Base-by-base conservation (phyloP, 2,329 filamentous ascomycete genomes). In the Ascochyta rabiei region DNA sequence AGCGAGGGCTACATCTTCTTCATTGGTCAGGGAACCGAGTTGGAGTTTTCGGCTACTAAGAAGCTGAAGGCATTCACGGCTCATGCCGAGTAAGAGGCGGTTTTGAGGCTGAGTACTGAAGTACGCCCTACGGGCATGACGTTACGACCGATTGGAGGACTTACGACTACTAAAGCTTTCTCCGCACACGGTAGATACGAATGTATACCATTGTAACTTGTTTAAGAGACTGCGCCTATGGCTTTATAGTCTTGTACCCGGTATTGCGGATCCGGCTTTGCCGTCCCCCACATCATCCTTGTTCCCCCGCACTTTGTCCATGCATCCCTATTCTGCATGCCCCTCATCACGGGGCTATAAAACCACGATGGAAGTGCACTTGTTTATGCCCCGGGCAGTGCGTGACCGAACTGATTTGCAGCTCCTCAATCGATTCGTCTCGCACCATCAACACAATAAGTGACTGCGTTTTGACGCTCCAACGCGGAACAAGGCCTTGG, bases 1-100 rank as follows among this genome's bases (percentile, higher is more conserved):
- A 81, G 80, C 23, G 84, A 86, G 68, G 89, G 88, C 0, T 84
- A 79, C 60, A 83, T 89, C 10, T 90, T 81, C 67, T 90, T 88
- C 69, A 75, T 90, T n/a, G 86, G 83, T 1, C 83, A 84, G 2
- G 84, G 83, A 0, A 75, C 80, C 4, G 77, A 81, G 50, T 56
- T 84, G 12, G 75, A 80, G 39, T 76, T 83, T 41, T 70, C 72
- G 47, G 77, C 79, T 18, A 62, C 65, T 1, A 76, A 77, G 48
- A 75, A 72, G 15, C 61, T 84, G 62, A 75, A 80, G 39, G 67
- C 81, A 33, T 84, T 81, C 70, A 78, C 76, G 37, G 78, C 81
- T 7, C 82, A 74, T 43, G 77, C 75, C 5, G 76, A 79, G 68
- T 77, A 75, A 41, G 28, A 34, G n/a, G 35, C 40, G 30, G 2